These are phyloP conservation scores for Lumnitzera racemosa DNA, from an alignment of 345 rosid species.

Conservation along the genomic window DNA sequence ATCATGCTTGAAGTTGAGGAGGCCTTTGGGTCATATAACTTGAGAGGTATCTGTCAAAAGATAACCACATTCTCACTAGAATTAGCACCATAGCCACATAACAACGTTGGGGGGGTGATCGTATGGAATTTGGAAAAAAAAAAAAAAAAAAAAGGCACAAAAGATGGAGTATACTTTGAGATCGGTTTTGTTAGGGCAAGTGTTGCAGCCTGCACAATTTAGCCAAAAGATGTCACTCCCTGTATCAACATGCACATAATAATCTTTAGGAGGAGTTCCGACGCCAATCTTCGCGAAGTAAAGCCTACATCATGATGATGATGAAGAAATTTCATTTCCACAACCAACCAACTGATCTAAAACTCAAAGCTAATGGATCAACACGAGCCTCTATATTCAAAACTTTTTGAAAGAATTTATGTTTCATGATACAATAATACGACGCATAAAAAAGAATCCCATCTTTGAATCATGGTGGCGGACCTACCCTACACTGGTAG, in stretches of 20 bases:
- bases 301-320: slow-evolving; percentile 14
- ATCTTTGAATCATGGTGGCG: background rate
- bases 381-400: no score
- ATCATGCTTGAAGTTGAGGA: slow-evolving; percentile 20
- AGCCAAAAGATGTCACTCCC: slow-evolving; percentile 50
- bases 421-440: no score
- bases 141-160: background rate
- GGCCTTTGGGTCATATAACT: slow-evolving; percentile 25
- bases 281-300: slow-evolving; percentile 37
- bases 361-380: no score
- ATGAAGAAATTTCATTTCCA: background rate
- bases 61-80: background rate
- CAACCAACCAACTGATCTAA: no score
- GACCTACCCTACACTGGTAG: slow-evolving; percentile 32
- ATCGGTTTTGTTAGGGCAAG: slow-evolving; percentile 35
- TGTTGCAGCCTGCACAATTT: slow-evolving; percentile 30
- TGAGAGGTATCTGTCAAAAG: slow-evolving; percentile 25
- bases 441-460: no score
- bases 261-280: slow-evolving; percentile 35
- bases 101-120: background rate
- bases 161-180: slow-evolving; percentile 27
- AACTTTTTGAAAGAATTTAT: no score
- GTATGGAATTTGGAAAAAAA: background rate
- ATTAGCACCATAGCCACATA: background rate
- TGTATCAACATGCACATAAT: slow-evolving; percentile 42